Evolutionary conservation across 129 eudicot genomes (phyloP), one percentile per base, ranked within the genome.

Genomic region (Pseudognaphalium luteoalbum): DNA sequence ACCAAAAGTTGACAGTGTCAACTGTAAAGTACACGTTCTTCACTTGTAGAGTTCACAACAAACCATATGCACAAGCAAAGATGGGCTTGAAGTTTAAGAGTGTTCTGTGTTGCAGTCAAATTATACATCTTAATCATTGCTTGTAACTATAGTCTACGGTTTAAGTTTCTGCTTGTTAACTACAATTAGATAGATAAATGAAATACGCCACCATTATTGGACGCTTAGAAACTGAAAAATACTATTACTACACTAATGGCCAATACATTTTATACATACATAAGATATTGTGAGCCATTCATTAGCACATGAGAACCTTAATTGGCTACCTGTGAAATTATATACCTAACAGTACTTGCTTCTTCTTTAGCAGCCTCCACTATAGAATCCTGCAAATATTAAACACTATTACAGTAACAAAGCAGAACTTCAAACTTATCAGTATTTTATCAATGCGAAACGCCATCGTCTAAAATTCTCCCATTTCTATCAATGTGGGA

Each of bases 291-390:
- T 32, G 34, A 71, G 25, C 41, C 42, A 16, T 70, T 70, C 75
- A n/a, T 51, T 1, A 9, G 4, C 47, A 32, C 60, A 34, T 28
- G 68, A 29, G 37, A 37, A 8, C 61, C 75, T 77, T 67, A 92
- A 66, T 89, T 84, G 33, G 97, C 86, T 35, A 93, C 97, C 83
- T 86, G 91, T 70, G 96, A 76, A 59, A 89, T 84, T 70, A 87
- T 87, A 78, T 85, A 81, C 76, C 96, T 87, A 22, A 89, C 62
- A 25, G 91, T 82, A 75, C 78, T 89, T 25, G 81, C 88, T 84
- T 89, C 80, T 83, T 84, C 97, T 83, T 92, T 92, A 29, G 97
- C 97, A 62, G 74, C 87, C 82, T 92, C 96, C 76, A 92, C 97
- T 75, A 92, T 72, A 11, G 92, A 78, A 84, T 92, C 97, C 96